Evolutionary conservation across 2,329 filamentous ascomycete species (phyloP).

Genomic region (Alternaria alternata): DNA sequence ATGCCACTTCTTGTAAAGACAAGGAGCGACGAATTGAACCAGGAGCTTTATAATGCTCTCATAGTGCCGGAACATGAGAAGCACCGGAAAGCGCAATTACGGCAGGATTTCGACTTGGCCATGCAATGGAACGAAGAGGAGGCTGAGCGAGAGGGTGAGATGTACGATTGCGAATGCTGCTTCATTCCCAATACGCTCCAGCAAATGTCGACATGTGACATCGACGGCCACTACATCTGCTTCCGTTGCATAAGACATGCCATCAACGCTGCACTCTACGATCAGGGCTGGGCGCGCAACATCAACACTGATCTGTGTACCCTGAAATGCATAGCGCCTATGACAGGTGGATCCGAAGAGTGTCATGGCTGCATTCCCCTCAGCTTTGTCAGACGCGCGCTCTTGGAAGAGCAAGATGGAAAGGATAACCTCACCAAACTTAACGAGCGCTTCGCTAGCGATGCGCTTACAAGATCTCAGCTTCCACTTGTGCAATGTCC

Average conservation of each 20-base stretch:
- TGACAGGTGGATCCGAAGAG: slow-evolving; percentile 57
- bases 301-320: slow-evolving; percentile 77
- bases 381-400: slow-evolving; percentile 74
- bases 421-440: slow-evolving; percentile 76
- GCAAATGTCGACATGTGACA: slow-evolving; percentile 75
- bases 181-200: slow-evolving; percentile 76
- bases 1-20: slow-evolving; percentile 71
- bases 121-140: slow-evolving; percentile 58
- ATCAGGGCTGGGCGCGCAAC: slow-evolving; percentile 87
- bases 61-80: slow-evolving; percentile 54
- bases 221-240: slow-evolving; percentile 76
- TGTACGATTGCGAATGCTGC: slow-evolving; percentile 80
- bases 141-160: slow-evolving; percentile 56
- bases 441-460: slow-evolving; percentile 79
- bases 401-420: slow-evolving; percentile 74
- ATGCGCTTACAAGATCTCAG: slow-evolving; percentile 75
- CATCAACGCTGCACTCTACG: slow-evolving; percentile 87
- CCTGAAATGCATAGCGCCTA: slow-evolving; percentile 82
- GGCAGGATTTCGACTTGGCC: slow-evolving; percentile 54
- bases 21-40: slow-evolving; percentile 64
- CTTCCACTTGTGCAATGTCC: slow-evolving; percentile 84
- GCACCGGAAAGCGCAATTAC: slow-evolving; percentile 51
- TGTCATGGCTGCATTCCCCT: slow-evolving; percentile 78
- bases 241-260: slow-evolving; percentile 83
- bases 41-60: slow-evolving; percentile 58